Evolutionary conservation across 371 early-diverging fungal species (phyloP), one percentile per base, ranked within the genome.

Genomic region (Mortierella sp.): DNA sequence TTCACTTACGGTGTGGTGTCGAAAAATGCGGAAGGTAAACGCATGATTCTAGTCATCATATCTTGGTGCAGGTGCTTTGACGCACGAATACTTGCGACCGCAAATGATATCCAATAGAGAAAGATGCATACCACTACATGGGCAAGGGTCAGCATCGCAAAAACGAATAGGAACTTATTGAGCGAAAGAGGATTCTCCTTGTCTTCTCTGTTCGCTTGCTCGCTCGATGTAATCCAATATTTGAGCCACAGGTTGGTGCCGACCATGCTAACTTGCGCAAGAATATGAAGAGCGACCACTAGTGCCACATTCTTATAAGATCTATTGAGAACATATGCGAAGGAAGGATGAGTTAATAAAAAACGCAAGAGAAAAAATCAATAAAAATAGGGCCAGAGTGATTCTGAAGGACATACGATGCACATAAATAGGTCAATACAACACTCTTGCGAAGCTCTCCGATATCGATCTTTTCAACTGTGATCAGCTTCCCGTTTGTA

Each of bases 11-110:
- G 97, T 16, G 96, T 97, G 37, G 86, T 90, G 55, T 97, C 97
- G 75, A 95, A 96, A 87, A 95, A 96, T 10, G 91, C 84, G 22
- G 94, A 73, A 52, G 87, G 89, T 5, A 93, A 89, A n/a, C 85
- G 86, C 66, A 93, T 77, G 18, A 93, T 84, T 3, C 87, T 76
- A 14, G 52, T 57, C 47, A 94, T 70, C 18, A 92, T 64, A 72
- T 57, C 61, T 77, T 39, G 85, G 80, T 24, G 89, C 59, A 87
- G 43, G 60, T 51, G 28, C 16, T 67, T 54, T 9, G 77, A 66
- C 1, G 76, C 84, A 28, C 79, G 79, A 22, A 83, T 37, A 4
- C 68, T 51, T 3, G 65, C 78, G 8, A 69, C 40, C 18, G 63
- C 67, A 52, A 62, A 75, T 2, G 62, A 18, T 22, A 75, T 30